phyloP scores from a whole-genome alignment of 2,329 filamentous ascomycete genomes.

The Cladosporium sp. region DNA sequence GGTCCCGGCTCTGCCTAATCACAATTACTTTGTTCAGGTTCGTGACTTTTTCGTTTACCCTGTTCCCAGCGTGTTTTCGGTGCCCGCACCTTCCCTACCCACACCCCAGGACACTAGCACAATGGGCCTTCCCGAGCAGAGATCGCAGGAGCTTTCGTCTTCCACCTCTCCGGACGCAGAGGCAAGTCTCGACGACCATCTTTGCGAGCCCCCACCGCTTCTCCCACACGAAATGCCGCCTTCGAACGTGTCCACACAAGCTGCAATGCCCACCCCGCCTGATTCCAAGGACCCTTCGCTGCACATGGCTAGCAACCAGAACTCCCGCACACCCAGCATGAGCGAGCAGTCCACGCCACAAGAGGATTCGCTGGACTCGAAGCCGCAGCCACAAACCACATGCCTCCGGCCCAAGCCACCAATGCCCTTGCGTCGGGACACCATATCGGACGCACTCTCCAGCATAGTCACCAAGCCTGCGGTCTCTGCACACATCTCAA shows the following conservation, averaged over 20 bases:
- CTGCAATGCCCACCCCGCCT: conserved; percentile 39
- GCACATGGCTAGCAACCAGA: conserved; percentile 10
- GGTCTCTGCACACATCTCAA: conserved; percentile 67
- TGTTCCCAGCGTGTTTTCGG: not conserved
- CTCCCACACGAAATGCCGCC: conserved; percentile 34
- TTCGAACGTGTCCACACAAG: conserved; percentile 17
- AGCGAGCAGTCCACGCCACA: not conserved
- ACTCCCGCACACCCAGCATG: conserved; percentile 7
- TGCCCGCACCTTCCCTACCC: conserved; percentile 2
- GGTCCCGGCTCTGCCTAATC: conserved; percentile 86
- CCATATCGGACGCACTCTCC: conserved; percentile 50
- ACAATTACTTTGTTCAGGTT: conserved; percentile 95
- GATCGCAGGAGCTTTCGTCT: conserved; percentile 8
- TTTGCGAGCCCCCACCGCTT: conserved; percentile 29
- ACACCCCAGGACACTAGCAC: conserved; percentile 14
- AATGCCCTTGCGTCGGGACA: conserved; percentile 32
- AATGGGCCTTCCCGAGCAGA: conserved; percentile 13
- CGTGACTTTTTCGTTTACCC: conserved; percentile 59
- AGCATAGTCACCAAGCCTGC: conserved; percentile 59
- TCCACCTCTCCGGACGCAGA: not conserved
- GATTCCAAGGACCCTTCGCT: conserved; percentile 37
- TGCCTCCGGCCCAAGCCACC: conserved; percentile 17
- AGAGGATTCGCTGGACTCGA: not conserved
- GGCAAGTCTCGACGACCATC: conserved; percentile 12
- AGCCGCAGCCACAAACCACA: not conserved